Evolutionary conservation across 768 basidiomycete genomes (phyloP), one percentile per base, ranked within the genome.

Genomic region (Hygrocybe coccinea): DNA sequence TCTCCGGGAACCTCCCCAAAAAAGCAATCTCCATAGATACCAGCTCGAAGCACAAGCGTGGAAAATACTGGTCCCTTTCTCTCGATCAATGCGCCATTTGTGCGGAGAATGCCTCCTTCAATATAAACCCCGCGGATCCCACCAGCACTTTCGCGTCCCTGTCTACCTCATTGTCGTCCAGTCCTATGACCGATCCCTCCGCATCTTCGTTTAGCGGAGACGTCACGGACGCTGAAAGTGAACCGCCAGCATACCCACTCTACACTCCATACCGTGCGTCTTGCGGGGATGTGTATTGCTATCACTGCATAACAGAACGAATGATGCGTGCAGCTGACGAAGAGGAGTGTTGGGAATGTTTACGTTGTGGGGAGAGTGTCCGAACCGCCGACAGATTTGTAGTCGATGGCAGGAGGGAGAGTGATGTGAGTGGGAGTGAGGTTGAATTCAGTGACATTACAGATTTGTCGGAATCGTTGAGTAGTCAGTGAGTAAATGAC

Each of bases 231-330:
- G 60, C 67, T 36, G 76, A 73, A 35, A 69, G 70, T 21, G 77
- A 76, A 52, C 76, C 80, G 21, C 79, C 84, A 3, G 61, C 77
- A 33, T 75, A 83, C 63, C 87, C 91, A 2, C 82, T 95, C 58
- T 78, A 87, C 64, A 87, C 84, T 43, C 86, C 95, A 0, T 97
- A 95, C 65, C 71, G 87, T 22, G 84, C 92, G 34, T 85, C 86
- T 29, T 94, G 90, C 59, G 86, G 83, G 6, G 92, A 97, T 65
- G 68, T 81, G 12, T 99, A 95, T 72, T 98, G 97, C 71, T 99
- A 97, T 69, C 86, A 87, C 62, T 99, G 97, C 70, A 77, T 98
- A 39, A 81, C 91, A 12, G 89, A 90, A 65, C 83, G 85, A 58
- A 81, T 97, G 74, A 78, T 91, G 64, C 83, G 80, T 35, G 79